Conservation (phyloP, 1,139 yeast genomes). For the Saccharomyces hybrid region DNA sequence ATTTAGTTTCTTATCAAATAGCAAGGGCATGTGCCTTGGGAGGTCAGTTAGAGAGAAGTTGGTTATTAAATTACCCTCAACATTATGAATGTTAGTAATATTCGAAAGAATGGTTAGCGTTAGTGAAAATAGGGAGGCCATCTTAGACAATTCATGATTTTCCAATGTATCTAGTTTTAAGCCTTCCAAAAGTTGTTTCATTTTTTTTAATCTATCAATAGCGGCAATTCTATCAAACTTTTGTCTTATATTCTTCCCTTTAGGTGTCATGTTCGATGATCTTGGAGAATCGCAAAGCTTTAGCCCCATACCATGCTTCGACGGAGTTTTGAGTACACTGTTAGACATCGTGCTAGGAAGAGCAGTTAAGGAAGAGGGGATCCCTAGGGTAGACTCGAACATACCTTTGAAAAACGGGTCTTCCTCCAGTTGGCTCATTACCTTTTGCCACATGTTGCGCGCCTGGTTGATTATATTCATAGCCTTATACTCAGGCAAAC, state of each 20-base stretch:
- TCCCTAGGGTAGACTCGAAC: constrained; percentile 42
- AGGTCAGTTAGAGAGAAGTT: constrained; percentile 17
- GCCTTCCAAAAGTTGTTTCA: constrained; percentile 13
- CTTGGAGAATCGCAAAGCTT: constrained; percentile 18
- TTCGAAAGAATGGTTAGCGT: constrained; percentile 18
- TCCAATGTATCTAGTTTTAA: constrained; percentile 12
- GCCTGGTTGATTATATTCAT: constrained; percentile 28
- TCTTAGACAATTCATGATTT: constrained; percentile 15
- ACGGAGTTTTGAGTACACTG: constrained; percentile 6
- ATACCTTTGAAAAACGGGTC: constrained; percentile 44
- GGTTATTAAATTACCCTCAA: constrained; percentile 6
- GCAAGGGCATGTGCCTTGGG: constrained; percentile 19
- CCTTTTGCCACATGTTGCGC: constrained; percentile 23
- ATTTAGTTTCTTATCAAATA: constrained; percentile 19
- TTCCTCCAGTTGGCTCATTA: constrained; percentile 27
- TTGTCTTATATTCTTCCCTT: constrained; percentile 21
- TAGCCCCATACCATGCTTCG: background rate
- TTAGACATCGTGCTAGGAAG: constrained; percentile 4
- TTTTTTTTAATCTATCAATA: constrained; percentile 14
- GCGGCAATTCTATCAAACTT: constrained; percentile 24
- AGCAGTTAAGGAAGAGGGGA: constrained; percentile 33
- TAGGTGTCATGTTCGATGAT: constrained; percentile 31
- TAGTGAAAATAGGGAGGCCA: constrained; percentile 20
- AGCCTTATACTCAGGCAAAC: constrained; percentile 16
- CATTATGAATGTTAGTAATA: constrained; percentile 7